A percentile compares a stretch with the other conserved stretches of the same genome.
Evolutionary conservation across 1,284 basidiomycete species (phyloP).

Genomic region (Rhodofomes roseus): DNA sequence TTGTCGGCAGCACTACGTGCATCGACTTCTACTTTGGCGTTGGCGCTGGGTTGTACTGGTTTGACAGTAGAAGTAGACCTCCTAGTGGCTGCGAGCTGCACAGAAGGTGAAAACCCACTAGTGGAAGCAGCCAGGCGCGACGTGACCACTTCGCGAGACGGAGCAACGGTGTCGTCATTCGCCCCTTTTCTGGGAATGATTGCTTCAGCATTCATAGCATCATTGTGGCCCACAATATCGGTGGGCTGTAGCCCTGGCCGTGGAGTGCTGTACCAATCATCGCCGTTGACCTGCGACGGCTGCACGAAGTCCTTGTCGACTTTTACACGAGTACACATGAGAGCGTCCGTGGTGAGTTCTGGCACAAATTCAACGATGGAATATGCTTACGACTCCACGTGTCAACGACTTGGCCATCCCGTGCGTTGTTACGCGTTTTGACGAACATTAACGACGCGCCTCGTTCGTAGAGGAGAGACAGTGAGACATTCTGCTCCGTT

Average conservation of each 20-base stretch:
- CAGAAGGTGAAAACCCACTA: not conserved
- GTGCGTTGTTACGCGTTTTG: not conserved
- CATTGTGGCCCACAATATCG: not conserved
- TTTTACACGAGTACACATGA: not conserved
- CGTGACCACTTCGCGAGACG: not conserved
- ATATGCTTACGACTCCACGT: slow-evolving; percentile 2
- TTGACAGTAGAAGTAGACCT: not conserved
- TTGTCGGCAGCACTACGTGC: not conserved
- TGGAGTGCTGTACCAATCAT: not conserved
- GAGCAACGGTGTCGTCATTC: too few relatives aligned
- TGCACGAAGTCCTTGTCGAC: not conserved
- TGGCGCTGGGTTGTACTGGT: not conserved
- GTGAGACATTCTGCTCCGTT: not conserved
- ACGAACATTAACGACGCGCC: slow-evolving; percentile 1
- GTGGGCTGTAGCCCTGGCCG: not conserved
- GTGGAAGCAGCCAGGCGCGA: not conserved
- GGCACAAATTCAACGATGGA: not conserved
- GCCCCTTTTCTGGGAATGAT: too few relatives aligned
- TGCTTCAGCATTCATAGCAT: not conserved
- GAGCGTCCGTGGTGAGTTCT: too few relatives aligned
- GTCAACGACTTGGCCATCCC: not conserved
- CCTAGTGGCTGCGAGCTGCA: not conserved
- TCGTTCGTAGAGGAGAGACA: not conserved
- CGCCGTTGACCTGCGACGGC: not conserved
- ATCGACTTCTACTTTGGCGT: not conserved